Evolutionary conservation across 2,329 filamentous ascomycete species (phyloP), one percentile per base, ranked within the genome.

Genomic region (Diaporthe humulicola): DNA sequence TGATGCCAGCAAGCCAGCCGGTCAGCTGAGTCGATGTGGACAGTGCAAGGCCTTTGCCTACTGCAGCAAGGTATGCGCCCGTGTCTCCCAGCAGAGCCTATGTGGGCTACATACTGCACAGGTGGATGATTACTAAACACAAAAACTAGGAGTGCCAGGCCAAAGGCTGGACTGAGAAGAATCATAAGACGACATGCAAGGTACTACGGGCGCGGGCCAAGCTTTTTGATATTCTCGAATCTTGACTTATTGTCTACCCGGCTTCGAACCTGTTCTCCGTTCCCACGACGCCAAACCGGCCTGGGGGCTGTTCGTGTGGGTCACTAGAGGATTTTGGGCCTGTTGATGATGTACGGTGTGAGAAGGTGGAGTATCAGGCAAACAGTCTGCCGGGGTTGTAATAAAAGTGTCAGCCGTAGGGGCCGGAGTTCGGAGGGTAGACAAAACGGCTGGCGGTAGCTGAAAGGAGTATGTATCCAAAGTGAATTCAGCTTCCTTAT

Each of bases 171-270:
- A 76, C 71, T 8, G 75, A 75, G 15, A 78, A 77, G 69, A 66
- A 22, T 0, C 79, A 81, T 56, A 79, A 78, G 64, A 77, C 72
- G 50, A 71, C 71, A 48, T 80, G 79, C 74, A 80, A 78, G 71
- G 74, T 69, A 7, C 42, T 79, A 15, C 76, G 70, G 78, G n/a
- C 76, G 66, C 38, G 74, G 76, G 3, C 38, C 76, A 36, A 76
- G 76, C 28, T 71, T 81, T 30, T 72, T 58, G 36, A n/a, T 25
- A 3, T 70, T 79, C 73, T 64, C 72, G 17, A 76, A 78, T 45
- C 61, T 80, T 12, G 71, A 79, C 17, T 79, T 69, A 9, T 48
- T 28, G 3, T 28, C n/a, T 28, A 8, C 7, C 38, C 25, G 9
- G 15, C 2, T 4, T 28, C 40, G 38, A 30, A 30, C 25, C 38